Evolutionary conservation across 2,329 filamentous ascomycete genomes (phyloP).

Genomic region (Ophiocordyceps australis): DNA sequence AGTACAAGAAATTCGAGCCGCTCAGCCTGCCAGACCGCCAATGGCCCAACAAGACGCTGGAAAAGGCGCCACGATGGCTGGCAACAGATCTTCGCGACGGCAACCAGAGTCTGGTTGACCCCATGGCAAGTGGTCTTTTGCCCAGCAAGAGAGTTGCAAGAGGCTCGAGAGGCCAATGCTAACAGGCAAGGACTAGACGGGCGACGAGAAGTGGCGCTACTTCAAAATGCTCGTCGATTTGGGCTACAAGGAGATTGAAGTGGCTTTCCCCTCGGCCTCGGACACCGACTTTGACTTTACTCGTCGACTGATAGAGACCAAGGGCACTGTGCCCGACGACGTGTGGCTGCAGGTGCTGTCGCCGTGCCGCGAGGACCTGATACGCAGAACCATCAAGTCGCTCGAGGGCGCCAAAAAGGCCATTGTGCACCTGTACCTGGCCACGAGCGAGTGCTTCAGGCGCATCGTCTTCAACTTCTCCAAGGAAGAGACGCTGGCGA

Average conservation of each 20-base stretch:
- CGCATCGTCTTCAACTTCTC: slow-evolving; percentile 77
- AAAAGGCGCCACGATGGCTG: slow-evolving; percentile 81
- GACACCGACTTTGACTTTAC: slow-evolving; percentile 96
- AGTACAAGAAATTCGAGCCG: slow-evolving; percentile 51
- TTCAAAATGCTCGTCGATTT: slow-evolving; percentile 87
- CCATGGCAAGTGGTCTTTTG: slow-evolving; percentile 47
- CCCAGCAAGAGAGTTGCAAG: not conserved
- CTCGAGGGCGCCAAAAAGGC: slow-evolving; percentile 82
- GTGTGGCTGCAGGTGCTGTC: slow-evolving; percentile 85
- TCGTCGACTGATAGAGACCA: slow-evolving; percentile 67
- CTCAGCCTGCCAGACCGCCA: slow-evolving; percentile 47
- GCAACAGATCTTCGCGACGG: slow-evolving; percentile 72
- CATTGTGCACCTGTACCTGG: slow-evolving; percentile 88
- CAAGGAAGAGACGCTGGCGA: slow-evolving; percentile 61
- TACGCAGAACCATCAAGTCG: slow-evolving; percentile 75
- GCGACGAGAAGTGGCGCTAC: slow-evolving; percentile 86
- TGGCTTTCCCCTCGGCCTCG: slow-evolving; percentile 87
- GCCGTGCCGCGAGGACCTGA: slow-evolving; percentile 82
- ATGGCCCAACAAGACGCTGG: slow-evolving; percentile 72
- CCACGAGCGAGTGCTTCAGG: slow-evolving; percentile 91
- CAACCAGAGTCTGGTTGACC: slow-evolving; percentile 83
- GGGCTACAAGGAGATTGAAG: slow-evolving; percentile 95
- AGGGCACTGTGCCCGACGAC: slow-evolving; percentile 69
- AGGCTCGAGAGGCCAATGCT: not conserved
- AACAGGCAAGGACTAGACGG: slow-evolving; percentile 37